Evolutionary conservation across 2,329 filamentous ascomycete genomes (phyloP).

Genomic region (Colletotrichum tabaci): DNA sequence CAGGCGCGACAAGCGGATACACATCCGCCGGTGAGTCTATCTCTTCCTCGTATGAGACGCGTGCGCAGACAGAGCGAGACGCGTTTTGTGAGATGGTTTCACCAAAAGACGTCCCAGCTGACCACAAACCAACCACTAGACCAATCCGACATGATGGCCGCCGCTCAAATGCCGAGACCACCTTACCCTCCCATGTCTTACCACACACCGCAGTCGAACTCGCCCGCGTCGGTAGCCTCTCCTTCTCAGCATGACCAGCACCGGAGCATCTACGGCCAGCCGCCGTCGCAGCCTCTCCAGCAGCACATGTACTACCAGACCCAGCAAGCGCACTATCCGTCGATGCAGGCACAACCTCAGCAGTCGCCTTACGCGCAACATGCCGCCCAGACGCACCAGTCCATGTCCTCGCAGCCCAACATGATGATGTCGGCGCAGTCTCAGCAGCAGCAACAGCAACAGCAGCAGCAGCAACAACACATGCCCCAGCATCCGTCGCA

Average conservation of each 20-base stretch:
- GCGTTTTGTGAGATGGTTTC: conserved; percentile 32
- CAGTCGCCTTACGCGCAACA: conserved; percentile 74
- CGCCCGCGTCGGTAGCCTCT: conserved; percentile 92
- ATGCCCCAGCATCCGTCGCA: conserved; percentile 64
- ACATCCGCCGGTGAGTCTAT: conserved; percentile 82
- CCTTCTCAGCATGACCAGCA: conserved; percentile 92
- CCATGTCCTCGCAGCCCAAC: conserved; percentile 74
- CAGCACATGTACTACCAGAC: conserved; percentile 83
- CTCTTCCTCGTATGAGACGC: not conserved
- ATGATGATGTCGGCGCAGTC: conserved; percentile 78
- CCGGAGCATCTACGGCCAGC: conserved; percentile 87
- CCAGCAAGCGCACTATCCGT: conserved; percentile 74
- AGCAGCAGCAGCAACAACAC: conserved; percentile 43
- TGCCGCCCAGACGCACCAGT: conserved; percentile 66
- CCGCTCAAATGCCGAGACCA: conserved; percentile 78
- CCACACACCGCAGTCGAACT: conserved; percentile 95
- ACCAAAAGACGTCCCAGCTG: conserved; percentile 29
- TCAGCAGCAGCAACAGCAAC: conserved; percentile 52
- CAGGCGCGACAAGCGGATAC: conserved; percentile 86
- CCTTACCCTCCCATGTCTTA: conserved; percentile 91
- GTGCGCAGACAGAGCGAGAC: conserved; percentile 8
- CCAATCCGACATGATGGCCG: conserved; percentile 78
- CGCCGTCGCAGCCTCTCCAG: conserved; percentile 82
- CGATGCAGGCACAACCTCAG: conserved; percentile 75
- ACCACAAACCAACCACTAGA: conserved; percentile 54